Percentiles rank a stretch among this genome's conserved stretches.
Conservation (phyloP, 805 yeast genomes). For the Starmerella davenportii region DNA sequence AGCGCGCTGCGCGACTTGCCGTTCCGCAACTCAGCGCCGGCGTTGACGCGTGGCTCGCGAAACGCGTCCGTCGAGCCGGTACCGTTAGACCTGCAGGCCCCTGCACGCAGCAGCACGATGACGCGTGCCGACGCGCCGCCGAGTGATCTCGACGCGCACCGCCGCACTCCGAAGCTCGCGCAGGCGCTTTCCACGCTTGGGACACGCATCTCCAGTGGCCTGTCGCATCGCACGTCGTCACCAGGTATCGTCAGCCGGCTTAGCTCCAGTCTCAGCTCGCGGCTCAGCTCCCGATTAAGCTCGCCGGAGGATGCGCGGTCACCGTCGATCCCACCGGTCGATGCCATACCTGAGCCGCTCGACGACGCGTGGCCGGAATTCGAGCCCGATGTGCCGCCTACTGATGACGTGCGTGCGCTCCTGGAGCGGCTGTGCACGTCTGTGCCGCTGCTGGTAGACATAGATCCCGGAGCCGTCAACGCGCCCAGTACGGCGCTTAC, state of each 20-base stretch:
- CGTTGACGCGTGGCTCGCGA: too few species aligned
- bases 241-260: constrained; percentile 9
- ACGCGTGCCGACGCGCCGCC: neutral
- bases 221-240: neutral
- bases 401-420: constrained; percentile 2
- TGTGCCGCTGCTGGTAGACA: constrained; percentile 1
- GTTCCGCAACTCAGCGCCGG: neutral
- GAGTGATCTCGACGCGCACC: neutral
- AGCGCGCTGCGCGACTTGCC: neutral
- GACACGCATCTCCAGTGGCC: constrained; percentile 1
- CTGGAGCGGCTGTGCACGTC: neutral
- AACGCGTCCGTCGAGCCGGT: too few species aligned
- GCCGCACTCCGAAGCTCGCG: neutral
- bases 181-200: constrained; percentile 1
- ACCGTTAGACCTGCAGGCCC: neutral
- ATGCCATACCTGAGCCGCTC: neutral
- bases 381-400: constrained; percentile 8
- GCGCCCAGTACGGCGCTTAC: neutral
- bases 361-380: constrained; percentile 11
- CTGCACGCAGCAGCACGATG: neutral
- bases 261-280: constrained; percentile 7
- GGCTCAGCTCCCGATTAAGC: constrained; percentile 3
- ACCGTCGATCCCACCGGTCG: neutral
- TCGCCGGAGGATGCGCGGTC: neutral
- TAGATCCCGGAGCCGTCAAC: constrained; percentile 1